Percentiles rank a stretch among this genome's conserved stretches.
phyloP scores from a whole-genome alignment of 192 early-diverging fungal genomes.

The Podila verticillata region DNA sequence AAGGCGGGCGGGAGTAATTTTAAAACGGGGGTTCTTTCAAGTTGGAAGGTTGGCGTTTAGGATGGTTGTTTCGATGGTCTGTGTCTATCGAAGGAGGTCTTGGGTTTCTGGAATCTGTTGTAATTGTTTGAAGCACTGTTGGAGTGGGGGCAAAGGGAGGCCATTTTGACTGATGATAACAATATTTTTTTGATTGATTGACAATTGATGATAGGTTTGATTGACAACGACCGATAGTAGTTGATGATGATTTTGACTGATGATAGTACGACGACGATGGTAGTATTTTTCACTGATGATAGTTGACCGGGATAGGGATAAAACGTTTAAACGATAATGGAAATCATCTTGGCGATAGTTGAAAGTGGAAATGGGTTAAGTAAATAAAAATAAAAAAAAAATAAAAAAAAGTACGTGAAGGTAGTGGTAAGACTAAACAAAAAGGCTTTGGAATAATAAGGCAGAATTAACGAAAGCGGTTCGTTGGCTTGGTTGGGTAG shows the following conservation, averaged over 20 bases:
- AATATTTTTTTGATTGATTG: not conserved
- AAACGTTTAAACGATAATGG: constrained; percentile 44
- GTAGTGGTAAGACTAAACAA: not conserved
- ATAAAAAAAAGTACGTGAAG: not conserved
- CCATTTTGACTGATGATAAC: constrained; percentile 20
- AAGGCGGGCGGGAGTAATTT: not conserved
- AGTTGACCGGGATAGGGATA: constrained; percentile 1
- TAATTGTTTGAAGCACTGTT: constrained; percentile 23
- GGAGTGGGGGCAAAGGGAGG: constrained; percentile 24
- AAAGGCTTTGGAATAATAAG: not conserved
- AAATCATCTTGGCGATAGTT: constrained; percentile 33
- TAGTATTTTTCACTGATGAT: constrained; percentile 17
- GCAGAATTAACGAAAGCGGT: not conserved
- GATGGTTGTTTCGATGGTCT: constrained; percentile 37
- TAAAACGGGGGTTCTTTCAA: not conserved
- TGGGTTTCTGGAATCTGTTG: constrained; percentile 39
- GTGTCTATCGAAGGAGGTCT: constrained; percentile 47
- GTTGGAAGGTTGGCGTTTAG: constrained; percentile 3
- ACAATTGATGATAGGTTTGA: constrained; percentile 9
- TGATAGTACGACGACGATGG: constrained; percentile 4
- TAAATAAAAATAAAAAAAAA: constrained; percentile 7
- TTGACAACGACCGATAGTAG: not conserved
- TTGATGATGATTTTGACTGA: constrained; percentile 13
- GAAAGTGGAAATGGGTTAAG: constrained; percentile 7
- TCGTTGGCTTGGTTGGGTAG: not conserved